Conservation (phyloP, 2,329 filamentous ascomycete species). For the Byssochlamys sp. region DNA sequence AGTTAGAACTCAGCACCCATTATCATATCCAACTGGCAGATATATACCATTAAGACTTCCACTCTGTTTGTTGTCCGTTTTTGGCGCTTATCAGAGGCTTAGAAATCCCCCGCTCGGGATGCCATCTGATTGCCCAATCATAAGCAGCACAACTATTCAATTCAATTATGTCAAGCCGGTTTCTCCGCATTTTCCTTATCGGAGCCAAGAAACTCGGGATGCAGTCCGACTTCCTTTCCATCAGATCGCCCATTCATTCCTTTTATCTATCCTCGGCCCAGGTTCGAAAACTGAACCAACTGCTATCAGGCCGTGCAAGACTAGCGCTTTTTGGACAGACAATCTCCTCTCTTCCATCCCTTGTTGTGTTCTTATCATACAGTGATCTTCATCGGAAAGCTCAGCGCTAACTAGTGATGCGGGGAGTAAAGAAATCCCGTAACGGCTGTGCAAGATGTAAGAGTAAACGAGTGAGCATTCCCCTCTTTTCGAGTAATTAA, state of each 20-base stretch:
- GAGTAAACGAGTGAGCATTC: constrained; percentile 26
- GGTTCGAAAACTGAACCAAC: neutral
- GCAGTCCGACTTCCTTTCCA: neutral
- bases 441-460: constrained; percentile 34
- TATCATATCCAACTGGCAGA: no score
- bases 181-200: neutral
- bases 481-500: constrained; percentile 2
- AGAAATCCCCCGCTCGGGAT: neutral
- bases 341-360: neutral
- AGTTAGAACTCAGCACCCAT: no score
- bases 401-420: constrained; percentile 14
- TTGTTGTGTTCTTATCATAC: neutral
- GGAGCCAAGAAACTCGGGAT: neutral
- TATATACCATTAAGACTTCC: no score
- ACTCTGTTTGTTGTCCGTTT: neutral
- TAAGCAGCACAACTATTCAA: neutral
- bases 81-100: neutral
- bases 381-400: neutral
- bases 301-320: neutral
- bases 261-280: neutral
- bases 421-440: constrained; percentile 33
- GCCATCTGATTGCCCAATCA: neutral
- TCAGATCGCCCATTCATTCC: neutral
- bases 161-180: neutral
- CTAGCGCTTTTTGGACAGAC: neutral